Evolutionary conservation across 108 stramenopile species (phyloP).

Genomic region (Licmophora abbreviata): DNA sequence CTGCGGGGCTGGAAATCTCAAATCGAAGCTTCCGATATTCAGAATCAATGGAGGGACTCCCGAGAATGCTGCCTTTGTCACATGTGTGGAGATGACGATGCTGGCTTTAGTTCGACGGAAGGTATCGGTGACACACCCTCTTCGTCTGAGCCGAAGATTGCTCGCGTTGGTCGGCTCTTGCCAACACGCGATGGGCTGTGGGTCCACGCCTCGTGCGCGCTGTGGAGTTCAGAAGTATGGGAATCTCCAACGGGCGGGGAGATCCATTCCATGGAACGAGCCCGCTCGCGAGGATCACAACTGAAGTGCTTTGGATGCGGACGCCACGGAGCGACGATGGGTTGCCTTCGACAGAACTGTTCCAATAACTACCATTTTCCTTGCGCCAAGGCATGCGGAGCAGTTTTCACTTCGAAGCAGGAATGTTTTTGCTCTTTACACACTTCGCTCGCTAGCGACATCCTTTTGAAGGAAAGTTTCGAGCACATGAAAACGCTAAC

Average conservation of each 20-base stretch:
- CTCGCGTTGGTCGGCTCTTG: constrained; percentile 41
- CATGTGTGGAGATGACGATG: constrained; percentile 62
- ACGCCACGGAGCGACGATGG: constrained; percentile 56
- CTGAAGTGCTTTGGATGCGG: constrained; percentile 70
- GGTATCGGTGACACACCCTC: neutral
- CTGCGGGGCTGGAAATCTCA: constrained; percentile 44
- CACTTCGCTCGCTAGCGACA: constrained; percentile 20
- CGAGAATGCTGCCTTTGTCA: constrained; percentile 57
- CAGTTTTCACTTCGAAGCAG: constrained; percentile 39
- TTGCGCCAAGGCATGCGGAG: constrained; percentile 49
- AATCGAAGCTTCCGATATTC: constrained; percentile 5
- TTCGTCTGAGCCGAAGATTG: constrained; percentile 13
- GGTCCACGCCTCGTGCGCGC: constrained; percentile 57
- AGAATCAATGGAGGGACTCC: constrained; percentile 49
- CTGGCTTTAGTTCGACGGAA: constrained; percentile 19
- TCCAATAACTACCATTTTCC: constrained; percentile 50
- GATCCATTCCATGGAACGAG: constrained; percentile 43
- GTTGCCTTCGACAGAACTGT: constrained; percentile 43
- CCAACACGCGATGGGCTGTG: constrained; percentile 51
- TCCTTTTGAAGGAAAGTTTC: constrained; percentile 24
- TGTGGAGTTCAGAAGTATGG: constrained; percentile 64
- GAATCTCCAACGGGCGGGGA: constrained; percentile 34
- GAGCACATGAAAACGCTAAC: constrained; percentile 53
- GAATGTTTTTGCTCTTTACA: constrained; percentile 40
- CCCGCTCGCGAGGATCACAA: constrained; percentile 49